Conservation (phyloP, 2,329 filamentous ascomycete genomes). For the Colletotrichum acutatum region DNA sequence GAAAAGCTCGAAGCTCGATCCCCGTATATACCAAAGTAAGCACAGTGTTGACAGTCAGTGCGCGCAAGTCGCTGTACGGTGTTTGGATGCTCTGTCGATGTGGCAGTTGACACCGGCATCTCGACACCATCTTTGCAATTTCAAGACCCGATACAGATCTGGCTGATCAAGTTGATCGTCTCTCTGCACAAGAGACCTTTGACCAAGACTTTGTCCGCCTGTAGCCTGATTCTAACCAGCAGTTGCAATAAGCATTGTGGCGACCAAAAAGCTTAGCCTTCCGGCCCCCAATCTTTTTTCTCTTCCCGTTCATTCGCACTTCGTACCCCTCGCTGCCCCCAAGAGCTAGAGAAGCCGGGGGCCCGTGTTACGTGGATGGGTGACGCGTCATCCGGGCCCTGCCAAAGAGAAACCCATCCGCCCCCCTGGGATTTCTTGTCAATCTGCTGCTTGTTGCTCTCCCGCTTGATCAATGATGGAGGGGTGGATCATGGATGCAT, state of each 20-base stretch:
- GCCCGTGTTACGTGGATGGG: slow-evolving; percentile 24
- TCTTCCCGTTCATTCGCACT: neutral
- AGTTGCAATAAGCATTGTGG: slow-evolving; percentile 31
- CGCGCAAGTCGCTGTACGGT: neutral
- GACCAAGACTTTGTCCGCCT: neutral
- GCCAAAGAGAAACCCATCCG: neutral
- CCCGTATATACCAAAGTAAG: neutral
- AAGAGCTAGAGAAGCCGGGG: slow-evolving; percentile 2
- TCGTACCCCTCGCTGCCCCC: neutral
- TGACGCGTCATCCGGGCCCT: slow-evolving; percentile 20
- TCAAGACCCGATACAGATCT: neutral
- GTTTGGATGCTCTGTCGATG: neutral
- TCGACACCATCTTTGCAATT: neutral
- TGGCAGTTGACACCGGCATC: neutral
- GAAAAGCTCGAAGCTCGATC: neutral
- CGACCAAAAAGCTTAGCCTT: slow-evolving; percentile 22
- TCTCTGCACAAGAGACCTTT: neutral
- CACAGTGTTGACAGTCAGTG: neutral
- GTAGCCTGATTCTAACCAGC: slow-evolving; percentile 30
- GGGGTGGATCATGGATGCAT: neutral
- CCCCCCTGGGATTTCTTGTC: neutral
- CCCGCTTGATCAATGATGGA: neutral
- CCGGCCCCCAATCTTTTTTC: slow-evolving; percentile 16
- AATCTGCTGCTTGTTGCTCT: neutral
- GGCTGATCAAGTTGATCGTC: neutral